These are phyloP conservation scores for Aspergillus funiculosus DNA, from an alignment of 495 filamentous ascomycete species.

Conservation along the genomic window DNA sequence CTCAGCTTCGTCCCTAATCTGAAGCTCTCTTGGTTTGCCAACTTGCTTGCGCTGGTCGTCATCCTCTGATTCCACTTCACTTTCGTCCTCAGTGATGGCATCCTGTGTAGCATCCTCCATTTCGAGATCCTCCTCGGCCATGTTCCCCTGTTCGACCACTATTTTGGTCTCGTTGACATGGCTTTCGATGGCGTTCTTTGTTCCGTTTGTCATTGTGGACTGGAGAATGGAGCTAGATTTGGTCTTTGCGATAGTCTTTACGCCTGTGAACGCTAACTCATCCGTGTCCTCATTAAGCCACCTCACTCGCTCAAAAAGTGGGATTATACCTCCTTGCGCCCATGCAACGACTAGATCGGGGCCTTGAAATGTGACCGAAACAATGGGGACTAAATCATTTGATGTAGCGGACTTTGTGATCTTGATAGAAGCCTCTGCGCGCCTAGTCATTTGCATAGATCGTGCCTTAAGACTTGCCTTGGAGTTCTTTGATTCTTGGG, in stretches of 20 bases:
- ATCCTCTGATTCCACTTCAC: constrained; percentile 32
- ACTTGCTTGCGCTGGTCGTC: constrained; percentile 36
- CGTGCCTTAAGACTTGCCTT: constrained; percentile 39
- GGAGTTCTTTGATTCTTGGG: constrained; percentile 19
- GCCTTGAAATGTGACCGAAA: constrained; percentile 45
- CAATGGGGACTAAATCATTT: constrained; percentile 38
- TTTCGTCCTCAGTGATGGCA: constrained; percentile 31
- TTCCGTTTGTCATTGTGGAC: constrained; percentile 49
- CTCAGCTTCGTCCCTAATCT: constrained; percentile 27
- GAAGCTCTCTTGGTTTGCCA: constrained; percentile 31
- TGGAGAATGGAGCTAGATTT: constrained; percentile 41
- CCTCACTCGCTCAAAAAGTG: constrained; percentile 49
- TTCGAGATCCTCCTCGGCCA: constrained; percentile 40
- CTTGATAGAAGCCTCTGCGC: constrained; percentile 45
- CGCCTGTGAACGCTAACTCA: constrained; percentile 41
- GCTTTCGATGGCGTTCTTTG: constrained; percentile 52
- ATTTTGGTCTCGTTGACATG: constrained; percentile 71
- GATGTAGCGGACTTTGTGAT: constrained; percentile 44
- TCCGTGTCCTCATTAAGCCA: constrained; percentile 48
- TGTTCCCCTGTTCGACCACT: constrained; percentile 50
- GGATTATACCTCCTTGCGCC: constrained; percentile 51
- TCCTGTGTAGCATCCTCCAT: constrained; percentile 47
- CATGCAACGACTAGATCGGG: constrained; percentile 47
- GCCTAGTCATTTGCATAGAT: constrained; percentile 46
- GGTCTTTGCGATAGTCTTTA: constrained; percentile 40